Evolutionary conservation across 2,329 filamentous ascomycete genomes (phyloP).

Genomic region (Cryphonectria naterciae): DNA sequence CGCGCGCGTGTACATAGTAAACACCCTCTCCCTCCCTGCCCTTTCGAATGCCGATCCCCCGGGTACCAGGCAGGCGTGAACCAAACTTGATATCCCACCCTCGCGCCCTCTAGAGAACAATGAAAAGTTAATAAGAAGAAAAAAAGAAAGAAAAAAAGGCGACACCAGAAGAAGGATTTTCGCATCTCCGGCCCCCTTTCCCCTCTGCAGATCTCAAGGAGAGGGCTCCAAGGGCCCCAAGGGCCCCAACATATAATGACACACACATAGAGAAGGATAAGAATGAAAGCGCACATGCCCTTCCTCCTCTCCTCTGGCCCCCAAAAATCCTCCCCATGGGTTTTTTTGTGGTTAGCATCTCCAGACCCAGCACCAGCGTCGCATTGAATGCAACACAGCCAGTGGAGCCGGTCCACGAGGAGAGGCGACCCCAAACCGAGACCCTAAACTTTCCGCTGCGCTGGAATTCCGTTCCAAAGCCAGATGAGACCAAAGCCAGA

Average conservation of each 20-base stretch:
- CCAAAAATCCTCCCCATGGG: background rate
- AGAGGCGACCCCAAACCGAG: conserved; percentile 1
- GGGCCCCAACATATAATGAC: background rate
- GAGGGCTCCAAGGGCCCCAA: no score
- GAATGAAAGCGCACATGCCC: background rate
- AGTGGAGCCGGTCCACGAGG: background rate
- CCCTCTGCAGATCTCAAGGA: no score
- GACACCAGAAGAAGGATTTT: background rate
- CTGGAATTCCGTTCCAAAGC: background rate
- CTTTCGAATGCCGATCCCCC: background rate
- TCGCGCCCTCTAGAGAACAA: background rate
- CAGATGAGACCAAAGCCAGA: background rate
- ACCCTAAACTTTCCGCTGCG: background rate
- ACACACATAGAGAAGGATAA: background rate
- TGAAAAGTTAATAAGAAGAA: background rate
- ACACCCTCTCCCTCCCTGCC: no score
- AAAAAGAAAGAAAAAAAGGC: background rate
- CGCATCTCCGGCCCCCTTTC: background rate
- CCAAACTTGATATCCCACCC: background rate
- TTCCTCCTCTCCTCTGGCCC: background rate
- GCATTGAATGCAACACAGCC: background rate
- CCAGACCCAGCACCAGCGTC: background rate
- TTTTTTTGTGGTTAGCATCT: background rate
- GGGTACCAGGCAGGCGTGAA: background rate
- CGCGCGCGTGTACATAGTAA: background rate